Evolutionary conservation across 2,329 filamentous ascomycete genomes (phyloP).

Genomic region (Claviceps sp.): DNA sequence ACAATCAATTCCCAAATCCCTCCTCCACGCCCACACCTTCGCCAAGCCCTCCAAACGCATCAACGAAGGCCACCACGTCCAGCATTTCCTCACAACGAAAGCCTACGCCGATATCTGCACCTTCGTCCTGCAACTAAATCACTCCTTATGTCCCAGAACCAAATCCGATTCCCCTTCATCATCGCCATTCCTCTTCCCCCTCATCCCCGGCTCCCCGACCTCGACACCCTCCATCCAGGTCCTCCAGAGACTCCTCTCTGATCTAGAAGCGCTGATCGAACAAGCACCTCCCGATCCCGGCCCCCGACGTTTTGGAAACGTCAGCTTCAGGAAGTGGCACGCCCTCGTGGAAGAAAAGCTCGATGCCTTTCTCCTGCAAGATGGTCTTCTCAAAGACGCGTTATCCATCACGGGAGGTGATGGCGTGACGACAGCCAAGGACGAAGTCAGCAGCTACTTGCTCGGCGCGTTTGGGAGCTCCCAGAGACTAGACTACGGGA

Average conservation of each 20-base stretch:
- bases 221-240: slow-evolving; percentile 42
- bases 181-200: slow-evolving; percentile 26
- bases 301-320: slow-evolving; percentile 81
- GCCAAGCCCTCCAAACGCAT: slow-evolving; percentile 64
- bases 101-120: slow-evolving; percentile 80
- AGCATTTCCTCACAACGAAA: slow-evolving; percentile 62
- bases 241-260: slow-evolving; percentile 53
- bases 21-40: slow-evolving; percentile 38
- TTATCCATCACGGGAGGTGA: slow-evolving; percentile 11
- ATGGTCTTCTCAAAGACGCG: slow-evolving; percentile 17
- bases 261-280: slow-evolving; percentile 53
- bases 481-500: slow-evolving; percentile 87
- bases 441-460: slow-evolving; percentile 68
- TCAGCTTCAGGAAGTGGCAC: slow-evolving; percentile 80
- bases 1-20: slow-evolving; percentile 33
- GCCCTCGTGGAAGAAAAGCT: slow-evolving; percentile 49
- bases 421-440: slow-evolving; percentile 35
- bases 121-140: slow-evolving; percentile 84
- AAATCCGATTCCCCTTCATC: slow-evolving; percentile 20
- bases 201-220: slow-evolving; percentile 25
- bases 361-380: slow-evolving; percentile 19
- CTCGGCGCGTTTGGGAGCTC: slow-evolving; percentile 77
- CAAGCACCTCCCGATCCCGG: slow-evolving; percentile 75
- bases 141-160: slow-evolving; percentile 61
- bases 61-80: slow-evolving; percentile 70